These are phyloP conservation scores for Fusarium chaquense DNA, from an alignment of 2,329 filamentous ascomycete species.

Conservation along the genomic window DNA sequence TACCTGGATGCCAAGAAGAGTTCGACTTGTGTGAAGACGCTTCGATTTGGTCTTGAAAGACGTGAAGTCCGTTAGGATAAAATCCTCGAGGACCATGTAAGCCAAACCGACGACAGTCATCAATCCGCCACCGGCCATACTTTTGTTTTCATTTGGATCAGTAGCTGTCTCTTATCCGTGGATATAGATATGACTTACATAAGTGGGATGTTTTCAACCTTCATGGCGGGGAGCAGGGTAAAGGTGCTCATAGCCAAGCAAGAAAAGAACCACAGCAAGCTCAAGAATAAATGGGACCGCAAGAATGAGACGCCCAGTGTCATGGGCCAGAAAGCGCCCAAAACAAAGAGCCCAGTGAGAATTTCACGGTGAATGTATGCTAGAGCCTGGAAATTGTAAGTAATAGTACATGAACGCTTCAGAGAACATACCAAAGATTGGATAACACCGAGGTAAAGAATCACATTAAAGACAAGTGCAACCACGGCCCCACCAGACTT, in stretches of 20 bases:
- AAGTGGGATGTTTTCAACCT: constrained; percentile 79
- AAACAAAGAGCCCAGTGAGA: constrained; percentile 81
- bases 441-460: constrained; percentile 79
- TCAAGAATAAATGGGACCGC: constrained; percentile 71
- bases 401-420: neutral
- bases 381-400: constrained; percentile 72
- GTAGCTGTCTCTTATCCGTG: neutral
- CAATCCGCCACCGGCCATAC: constrained; percentile 77
- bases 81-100: constrained; percentile 85
- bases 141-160: constrained; percentile 51
- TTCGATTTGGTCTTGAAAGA: constrained; percentile 31
- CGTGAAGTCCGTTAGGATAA: constrained; percentile 61
- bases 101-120: constrained; percentile 82
- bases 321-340: constrained; percentile 82
- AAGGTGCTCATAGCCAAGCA: constrained; percentile 90
- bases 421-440: constrained; percentile 76
- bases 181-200: constrained; percentile 67
- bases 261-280: constrained; percentile 78
- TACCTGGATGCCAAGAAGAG: constrained; percentile 75
- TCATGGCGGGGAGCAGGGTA: constrained; percentile 88
- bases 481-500: constrained; percentile 68
- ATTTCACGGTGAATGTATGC: constrained; percentile 93
- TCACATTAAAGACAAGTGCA: constrained; percentile 71
- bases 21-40: constrained; percentile 64
- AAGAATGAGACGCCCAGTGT: constrained; percentile 81